phyloP scores from a whole-genome alignment of 108 stramenopile genomes.

The Cyclotella distinguenda region DNA sequence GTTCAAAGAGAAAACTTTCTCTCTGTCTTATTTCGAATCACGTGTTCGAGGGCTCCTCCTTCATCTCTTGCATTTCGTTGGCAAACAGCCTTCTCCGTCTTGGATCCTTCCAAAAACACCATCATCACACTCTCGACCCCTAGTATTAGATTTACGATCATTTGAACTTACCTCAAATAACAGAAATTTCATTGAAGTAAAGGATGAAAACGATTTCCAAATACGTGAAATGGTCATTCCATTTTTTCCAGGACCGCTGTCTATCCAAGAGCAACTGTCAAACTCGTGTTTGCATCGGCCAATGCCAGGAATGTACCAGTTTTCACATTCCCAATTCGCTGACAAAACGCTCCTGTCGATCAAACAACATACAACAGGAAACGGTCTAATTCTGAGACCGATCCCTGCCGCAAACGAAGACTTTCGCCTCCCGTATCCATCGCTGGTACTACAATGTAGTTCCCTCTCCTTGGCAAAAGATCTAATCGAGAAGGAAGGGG shows the following conservation, averaged over 20 bases:
- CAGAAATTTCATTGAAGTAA: neutral
- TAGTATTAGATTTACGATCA: constrained; percentile 14
- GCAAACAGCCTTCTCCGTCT: constrained; percentile 7
- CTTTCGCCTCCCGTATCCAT: constrained; percentile 59
- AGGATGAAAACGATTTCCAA: neutral
- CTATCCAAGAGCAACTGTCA: constrained; percentile 16
- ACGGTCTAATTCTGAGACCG: constrained; percentile 58
- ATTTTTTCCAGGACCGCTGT: constrained; percentile 28
- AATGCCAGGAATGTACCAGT: constrained; percentile 41
- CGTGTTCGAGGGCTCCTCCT: constrained; percentile 14
- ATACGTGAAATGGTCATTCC: constrained; percentile 38
- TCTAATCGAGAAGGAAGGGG: constrained; percentile 20
- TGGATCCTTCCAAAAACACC: constrained; percentile 22
- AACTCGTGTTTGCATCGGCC: constrained; percentile 26
- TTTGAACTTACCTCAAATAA: neutral
- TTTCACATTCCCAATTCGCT: neutral
- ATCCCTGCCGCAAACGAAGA: constrained; percentile 74
- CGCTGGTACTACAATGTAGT: constrained; percentile 62
- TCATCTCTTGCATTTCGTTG: constrained; percentile 6
- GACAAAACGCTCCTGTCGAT: neutral
- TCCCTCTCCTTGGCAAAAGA: constrained; percentile 16
- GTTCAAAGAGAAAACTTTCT: neutral
- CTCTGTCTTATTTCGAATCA: constrained; percentile 10
- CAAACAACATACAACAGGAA: neutral
- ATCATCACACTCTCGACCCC: neutral